These are phyloP conservation scores for Ophiostoma sp. DNA, from an alignment of 2,329 filamentous ascomycete species.

Conservation along the genomic window DNA sequence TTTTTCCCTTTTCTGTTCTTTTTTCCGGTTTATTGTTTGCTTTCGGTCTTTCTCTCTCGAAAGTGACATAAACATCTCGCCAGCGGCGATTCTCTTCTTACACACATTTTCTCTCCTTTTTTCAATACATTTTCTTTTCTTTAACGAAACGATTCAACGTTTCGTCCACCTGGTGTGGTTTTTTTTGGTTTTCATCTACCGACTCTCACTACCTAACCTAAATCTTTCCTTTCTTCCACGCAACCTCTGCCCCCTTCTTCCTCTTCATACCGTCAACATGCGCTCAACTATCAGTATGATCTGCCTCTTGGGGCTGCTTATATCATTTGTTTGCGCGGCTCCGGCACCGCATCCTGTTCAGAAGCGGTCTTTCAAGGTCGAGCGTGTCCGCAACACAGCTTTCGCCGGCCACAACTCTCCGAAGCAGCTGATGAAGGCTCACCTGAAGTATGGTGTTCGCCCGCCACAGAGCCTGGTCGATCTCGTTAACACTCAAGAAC, in stretches of 20 bases:
- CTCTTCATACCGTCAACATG: conserved; percentile 29
- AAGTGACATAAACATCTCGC: conserved; percentile 17
- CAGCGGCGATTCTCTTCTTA: conserved; percentile 20
- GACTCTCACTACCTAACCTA: background rate
- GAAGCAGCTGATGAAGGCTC: conserved; percentile 63
- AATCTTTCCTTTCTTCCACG: background rate
- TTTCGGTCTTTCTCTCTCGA: background rate
- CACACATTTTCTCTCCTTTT: background rate
- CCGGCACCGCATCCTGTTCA: conserved; percentile 47
- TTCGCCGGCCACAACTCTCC: conserved; percentile 59
- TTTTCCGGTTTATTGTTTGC: conserved; percentile 19
- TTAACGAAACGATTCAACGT: background rate
- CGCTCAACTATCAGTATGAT: conserved; percentile 33
- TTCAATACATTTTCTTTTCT: background rate
- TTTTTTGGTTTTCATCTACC: conserved; percentile 7
- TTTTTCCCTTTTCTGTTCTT: conserved; percentile 7
- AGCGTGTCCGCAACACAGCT: conserved; percentile 55
- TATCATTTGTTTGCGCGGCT: conserved; percentile 46
- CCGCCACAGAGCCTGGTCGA: conserved; percentile 47
- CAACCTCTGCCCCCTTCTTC: background rate
- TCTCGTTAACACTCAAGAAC: conserved; percentile 36
- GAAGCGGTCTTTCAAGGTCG: conserved; percentile 63
- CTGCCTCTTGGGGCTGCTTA: conserved; percentile 50
- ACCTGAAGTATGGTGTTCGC: conserved; percentile 65
- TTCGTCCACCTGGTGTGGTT: conserved; percentile 35